Evolutionary conservation across 169 alveolate genomes (phyloP).

Genomic region (Toxoplasma gondii): DNA sequence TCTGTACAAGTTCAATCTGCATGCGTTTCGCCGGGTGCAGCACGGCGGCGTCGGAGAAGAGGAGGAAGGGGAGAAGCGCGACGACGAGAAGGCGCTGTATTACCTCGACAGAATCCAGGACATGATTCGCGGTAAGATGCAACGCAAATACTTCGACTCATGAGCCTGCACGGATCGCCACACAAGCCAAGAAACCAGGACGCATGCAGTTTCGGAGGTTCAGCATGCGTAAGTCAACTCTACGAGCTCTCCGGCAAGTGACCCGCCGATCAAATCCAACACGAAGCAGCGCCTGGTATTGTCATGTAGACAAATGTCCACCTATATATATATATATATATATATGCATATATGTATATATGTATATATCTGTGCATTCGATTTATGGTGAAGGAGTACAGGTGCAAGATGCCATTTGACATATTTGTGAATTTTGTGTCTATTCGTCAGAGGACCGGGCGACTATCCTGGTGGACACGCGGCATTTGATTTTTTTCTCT

Average conservation of each 20-base stretch:
- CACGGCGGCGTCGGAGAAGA: conserved; percentile 8
- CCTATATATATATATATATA: not conserved
- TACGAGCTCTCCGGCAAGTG: too few species aligned
- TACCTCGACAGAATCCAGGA: conserved; percentile 52
- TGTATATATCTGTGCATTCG: not conserved
- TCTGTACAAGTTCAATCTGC: conserved; percentile 2
- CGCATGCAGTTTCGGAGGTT: not conserved
- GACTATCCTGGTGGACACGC: conserved; percentile 39
- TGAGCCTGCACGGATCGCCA: not conserved
- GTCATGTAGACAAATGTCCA: not conserved
- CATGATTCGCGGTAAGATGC: conserved; percentile 55
- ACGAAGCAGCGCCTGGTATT: not conserved
- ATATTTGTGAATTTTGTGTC: not conserved
- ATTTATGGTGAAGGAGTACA: not conserved
- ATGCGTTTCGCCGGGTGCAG: not conserved
- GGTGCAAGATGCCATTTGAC: too few species aligned
- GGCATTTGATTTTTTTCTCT: conserved; percentile 50
- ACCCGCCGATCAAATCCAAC: not conserved
- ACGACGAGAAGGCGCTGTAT: conserved; percentile 36
- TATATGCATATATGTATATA: not conserved
- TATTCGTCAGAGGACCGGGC: not conserved
- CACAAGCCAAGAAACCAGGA: not conserved
- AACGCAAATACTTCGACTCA: not conserved
- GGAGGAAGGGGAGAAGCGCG: conserved; percentile 4
- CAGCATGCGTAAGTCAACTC: not conserved